Evolutionary conservation across 768 basidiomycete genomes (phyloP).

Genomic region (Serendipita sp.): DNA sequence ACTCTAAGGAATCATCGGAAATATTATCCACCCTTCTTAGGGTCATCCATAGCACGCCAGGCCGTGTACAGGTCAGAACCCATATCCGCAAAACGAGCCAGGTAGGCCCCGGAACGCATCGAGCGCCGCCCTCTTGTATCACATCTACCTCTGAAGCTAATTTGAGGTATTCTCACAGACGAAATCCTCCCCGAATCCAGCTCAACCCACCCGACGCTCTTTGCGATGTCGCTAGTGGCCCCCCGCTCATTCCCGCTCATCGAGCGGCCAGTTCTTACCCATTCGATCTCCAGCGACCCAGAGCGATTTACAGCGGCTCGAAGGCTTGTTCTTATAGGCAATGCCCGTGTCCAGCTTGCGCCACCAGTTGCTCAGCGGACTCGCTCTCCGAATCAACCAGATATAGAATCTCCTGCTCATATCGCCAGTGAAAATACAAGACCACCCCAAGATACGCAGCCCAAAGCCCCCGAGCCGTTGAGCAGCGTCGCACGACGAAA

Average conservation of each 20-base stretch:
- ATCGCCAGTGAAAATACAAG: background rate
- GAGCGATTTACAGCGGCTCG: background rate
- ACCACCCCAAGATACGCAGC: background rate
- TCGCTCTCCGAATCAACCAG: background rate
- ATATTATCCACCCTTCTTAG: background rate
- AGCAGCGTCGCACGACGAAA: constrained; percentile 5
- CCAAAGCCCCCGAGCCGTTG: background rate
- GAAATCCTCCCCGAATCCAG: background rate
- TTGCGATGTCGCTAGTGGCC: constrained; percentile 4
- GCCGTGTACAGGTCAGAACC: background rate
- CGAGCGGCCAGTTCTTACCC: background rate
- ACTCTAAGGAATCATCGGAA: too few species aligned
- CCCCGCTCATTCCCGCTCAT: background rate
- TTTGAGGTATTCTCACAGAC: background rate
- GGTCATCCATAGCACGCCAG: background rate
- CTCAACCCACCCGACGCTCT: background rate
- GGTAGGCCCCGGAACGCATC: background rate
- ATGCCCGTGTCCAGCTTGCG: background rate
- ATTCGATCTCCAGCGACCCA: background rate
- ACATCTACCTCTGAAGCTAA: background rate
- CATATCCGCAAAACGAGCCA: background rate
- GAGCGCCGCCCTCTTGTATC: background rate
- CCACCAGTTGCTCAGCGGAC: background rate
- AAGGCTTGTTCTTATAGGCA: constrained; percentile 3
- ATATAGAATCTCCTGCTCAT: background rate